phyloP scores from a whole-genome alignment of 768 basidiomycete genomes.

The Kwoniella sp. region DNA sequence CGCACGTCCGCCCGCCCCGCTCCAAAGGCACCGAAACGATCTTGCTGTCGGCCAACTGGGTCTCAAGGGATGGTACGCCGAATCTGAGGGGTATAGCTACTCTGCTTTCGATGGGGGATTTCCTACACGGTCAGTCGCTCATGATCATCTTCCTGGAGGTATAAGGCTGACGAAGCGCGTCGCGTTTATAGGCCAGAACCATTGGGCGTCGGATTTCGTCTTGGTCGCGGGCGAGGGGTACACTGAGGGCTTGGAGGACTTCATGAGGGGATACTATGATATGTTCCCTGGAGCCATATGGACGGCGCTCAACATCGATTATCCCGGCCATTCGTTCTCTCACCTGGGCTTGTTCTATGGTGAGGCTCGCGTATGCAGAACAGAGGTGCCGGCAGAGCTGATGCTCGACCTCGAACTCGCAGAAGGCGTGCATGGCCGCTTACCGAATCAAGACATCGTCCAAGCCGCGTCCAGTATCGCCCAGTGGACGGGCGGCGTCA shows the following conservation, averaged over 20 bases:
- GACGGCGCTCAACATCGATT: constrained; percentile 91
- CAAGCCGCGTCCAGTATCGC: constrained; percentile 75
- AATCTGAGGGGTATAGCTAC: constrained; percentile 84
- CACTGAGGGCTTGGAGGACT: constrained; percentile 87
- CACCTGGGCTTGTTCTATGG: constrained; percentile 94
- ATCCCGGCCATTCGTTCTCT: constrained; percentile 93
- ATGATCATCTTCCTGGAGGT: background rate
- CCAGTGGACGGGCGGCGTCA: constrained; percentile 66
- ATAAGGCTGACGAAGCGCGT: background rate
- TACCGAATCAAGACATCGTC: constrained; percentile 92
- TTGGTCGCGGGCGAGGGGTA: constrained; percentile 85
- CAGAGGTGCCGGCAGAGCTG: background rate
- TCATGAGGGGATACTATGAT: constrained; percentile 78
- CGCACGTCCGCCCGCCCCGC: constrained; percentile 73
- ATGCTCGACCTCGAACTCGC: background rate
- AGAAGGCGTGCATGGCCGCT: constrained; percentile 93
- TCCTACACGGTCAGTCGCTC: constrained; percentile 64
- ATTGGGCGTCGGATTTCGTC: constrained; percentile 92
- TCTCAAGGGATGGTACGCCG: constrained; percentile 56
- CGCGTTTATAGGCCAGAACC: constrained; percentile 45
- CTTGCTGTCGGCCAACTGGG: constrained; percentile 85
- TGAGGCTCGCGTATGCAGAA: constrained; percentile 38
- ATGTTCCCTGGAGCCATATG: constrained; percentile 78
- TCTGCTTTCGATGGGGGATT: constrained; percentile 77
- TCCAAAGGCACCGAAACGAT: constrained; percentile 91